Evolutionary conservation across 768 basidiomycete species (phyloP).

Genomic region (Lentinula aciculospora): DNA sequence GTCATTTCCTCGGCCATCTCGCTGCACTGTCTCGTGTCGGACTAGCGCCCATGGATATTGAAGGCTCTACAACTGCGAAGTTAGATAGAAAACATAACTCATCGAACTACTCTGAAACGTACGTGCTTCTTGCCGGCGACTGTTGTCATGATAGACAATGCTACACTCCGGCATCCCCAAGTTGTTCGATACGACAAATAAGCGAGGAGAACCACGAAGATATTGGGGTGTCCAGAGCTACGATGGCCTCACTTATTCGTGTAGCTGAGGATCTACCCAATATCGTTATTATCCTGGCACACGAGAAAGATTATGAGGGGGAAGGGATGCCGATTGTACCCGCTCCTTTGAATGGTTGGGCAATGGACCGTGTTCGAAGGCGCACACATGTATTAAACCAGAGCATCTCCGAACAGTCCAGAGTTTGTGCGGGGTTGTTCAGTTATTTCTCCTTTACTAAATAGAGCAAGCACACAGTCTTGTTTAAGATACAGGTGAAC

Average conservation of each 20-base stretch:
- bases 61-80: background rate
- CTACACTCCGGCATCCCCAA: background rate
- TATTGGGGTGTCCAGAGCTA: background rate
- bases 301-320: constrained; percentile 2
- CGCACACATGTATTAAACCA: background rate
- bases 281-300: background rate
- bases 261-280: background rate
- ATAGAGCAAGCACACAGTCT: no score
- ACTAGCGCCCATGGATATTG: no score
- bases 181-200: background rate
- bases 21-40: constrained; percentile 9
- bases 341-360: background rate
- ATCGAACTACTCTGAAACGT: background rate
- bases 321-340: constrained; percentile 1
- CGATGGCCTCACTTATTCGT: background rate
- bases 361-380: background rate
- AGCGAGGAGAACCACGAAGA: background rate
- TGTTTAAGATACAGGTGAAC: background rate
- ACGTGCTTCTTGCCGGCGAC: background rate
- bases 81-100: no score
- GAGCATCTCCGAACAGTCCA: no score
- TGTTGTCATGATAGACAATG: constrained; percentile 3
- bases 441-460: no score
- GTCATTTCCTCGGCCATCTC: constrained; percentile 11
- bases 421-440: no score